Evolutionary conservation across 2,329 filamentous ascomycete species (phyloP), one percentile per base, ranked within the genome.

Genomic region (Venturia aucupariae): DNA sequence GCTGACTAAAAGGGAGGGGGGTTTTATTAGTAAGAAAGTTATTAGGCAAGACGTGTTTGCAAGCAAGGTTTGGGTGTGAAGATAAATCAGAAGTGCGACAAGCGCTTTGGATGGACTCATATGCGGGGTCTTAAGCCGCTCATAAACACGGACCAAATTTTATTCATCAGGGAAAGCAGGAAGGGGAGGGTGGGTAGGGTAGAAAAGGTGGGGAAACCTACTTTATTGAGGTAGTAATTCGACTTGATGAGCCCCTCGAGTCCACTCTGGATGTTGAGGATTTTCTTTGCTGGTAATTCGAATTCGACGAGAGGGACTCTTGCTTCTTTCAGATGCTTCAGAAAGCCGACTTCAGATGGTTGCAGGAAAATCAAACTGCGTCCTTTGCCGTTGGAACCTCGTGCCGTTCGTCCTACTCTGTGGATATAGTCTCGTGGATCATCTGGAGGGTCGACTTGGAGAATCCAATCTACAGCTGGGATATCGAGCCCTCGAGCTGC

Each of bases 171-270:
- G 44, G 7, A 3, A 22, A 24, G 6, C 15, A 27, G n/a, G n/a
- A 17, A 27, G 44, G 48, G 39, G 55, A 22, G 5, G 7, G 46
- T 15, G 41, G n/a, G 19, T 32, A 3, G 11, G n/a, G 44, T 22
- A 3, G 24, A 7, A 6, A 4, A 19, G 27, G 4, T 22, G 65
- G 73, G 84, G 35, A 57, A n/a, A 57, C 51, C 19, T 35, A 57
- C 51, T 84, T 96, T 94, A 80, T 97, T 94, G 65, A 99, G 83
- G 76, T 97, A 97, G 80, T 97, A 97, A 78, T 99, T 97, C 75
- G 94, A 90, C 38, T 85, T 86, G 71, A 99, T 95, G 69, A 97
- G 84, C 78, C 93, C 94, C 82, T 97, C 93, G 11, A 97, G 84
- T 76, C 97, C 92, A 32, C 70, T 74, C 64, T 71, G 89, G 60